Percentiles rank a stretch among this genome's conserved stretches.
These are phyloP conservation scores for sweet orange (Citrus sinensis) DNA, from an alignment of 345 rosid species.

Conservation along the genomic window DVS_A1.0 CM039169.1:28645001-28645500, in stretches of 20 bases:
- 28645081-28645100: neutral
- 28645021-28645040: neutral
- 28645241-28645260: neutral
- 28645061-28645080: neutral
- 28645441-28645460: too few relatives aligned
- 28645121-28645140: neutral
- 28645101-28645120: neutral
- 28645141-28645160: neutral
- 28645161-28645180: neutral
- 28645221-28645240: slow-evolving; percentile 7
- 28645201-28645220: neutral
- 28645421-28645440: too few relatives aligned
- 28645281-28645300: neutral
- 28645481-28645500: too few relatives aligned
- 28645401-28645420: too few relatives aligned
- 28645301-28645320: neutral
- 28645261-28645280: neutral
- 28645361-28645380: too few relatives aligned
- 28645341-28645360: neutral
- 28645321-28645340: neutral
- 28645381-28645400: too few relatives aligned
- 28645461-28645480: too few relatives aligned
- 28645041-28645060: neutral
- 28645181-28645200: neutral
- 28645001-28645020: neutral